phyloP scores from a whole-genome alignment of 257 asterid genomes.

The Solanum phureja region DNA sequence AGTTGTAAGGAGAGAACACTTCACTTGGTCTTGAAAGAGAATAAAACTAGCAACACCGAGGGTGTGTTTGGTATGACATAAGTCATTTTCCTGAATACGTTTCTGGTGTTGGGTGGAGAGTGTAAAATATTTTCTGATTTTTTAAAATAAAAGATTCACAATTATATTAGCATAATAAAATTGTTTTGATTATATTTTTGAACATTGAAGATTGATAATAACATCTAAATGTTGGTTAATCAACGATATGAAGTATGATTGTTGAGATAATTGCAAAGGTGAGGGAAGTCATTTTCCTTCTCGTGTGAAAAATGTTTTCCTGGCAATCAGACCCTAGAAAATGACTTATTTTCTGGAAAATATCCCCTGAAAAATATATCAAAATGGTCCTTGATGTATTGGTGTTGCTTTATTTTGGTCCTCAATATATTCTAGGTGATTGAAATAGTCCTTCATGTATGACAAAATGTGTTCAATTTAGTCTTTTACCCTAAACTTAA shows the following conservation, averaged over 20 bases:
- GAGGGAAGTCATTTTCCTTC: background rate
- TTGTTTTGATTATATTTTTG: background rate
- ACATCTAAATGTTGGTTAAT: background rate
- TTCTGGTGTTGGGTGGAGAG: background rate
- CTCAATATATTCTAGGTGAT: no score
- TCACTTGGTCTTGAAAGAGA: background rate
- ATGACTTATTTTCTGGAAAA: background rate
- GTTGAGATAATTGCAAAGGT: background rate
- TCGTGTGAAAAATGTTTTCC: background rate
- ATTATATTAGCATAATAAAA: background rate
- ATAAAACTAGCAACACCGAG: background rate
- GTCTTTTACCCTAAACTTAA: no score
- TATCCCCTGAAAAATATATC: background rate
- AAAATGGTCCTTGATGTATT: no score
- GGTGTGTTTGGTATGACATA: background rate
- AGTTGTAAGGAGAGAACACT: background rate
- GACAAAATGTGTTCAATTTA: no score
- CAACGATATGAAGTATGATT: background rate
- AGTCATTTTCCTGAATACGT: background rate
- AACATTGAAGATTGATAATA: background rate
- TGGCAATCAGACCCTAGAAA: background rate
- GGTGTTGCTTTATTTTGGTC: no score
- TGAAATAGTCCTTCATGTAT: no score
- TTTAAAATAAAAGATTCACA: background rate
- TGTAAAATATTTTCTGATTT: background rate